Conservation (phyloP, 2,329 filamentous ascomycete genomes). For the Chaetomium strumarium region DNA sequence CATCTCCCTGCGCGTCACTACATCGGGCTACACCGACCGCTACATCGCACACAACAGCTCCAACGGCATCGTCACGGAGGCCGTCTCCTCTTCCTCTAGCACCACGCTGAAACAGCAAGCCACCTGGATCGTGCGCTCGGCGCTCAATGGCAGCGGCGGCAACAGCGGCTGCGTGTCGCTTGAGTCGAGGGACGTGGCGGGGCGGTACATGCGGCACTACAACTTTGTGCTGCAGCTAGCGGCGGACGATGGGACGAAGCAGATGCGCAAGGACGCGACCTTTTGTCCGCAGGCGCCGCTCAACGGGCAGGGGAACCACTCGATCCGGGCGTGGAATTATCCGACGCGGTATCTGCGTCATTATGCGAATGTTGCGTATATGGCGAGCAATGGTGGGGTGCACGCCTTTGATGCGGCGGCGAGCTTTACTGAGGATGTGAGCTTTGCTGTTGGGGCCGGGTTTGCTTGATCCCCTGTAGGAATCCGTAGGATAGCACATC, state of each 20-base stretch:
- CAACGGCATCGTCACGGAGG: conserved; percentile 43
- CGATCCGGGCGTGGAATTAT: conserved; percentile 54
- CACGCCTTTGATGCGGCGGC: conserved; percentile 44
- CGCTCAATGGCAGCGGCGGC: conserved; percentile 49
- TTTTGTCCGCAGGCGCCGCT: conserved; percentile 53
- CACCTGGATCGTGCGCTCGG: conserved; percentile 48
- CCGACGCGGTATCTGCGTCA: conserved; percentile 55
- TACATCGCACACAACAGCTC: conserved; percentile 50
- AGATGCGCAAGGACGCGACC: conserved; percentile 56
- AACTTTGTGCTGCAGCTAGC: conserved; percentile 46
- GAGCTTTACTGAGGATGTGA: conserved; percentile 50
- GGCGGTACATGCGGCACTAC: conserved; percentile 53
- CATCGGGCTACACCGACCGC: too few species aligned
- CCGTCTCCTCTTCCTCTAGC: conserved; percentile 45
- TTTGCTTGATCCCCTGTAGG: too few species aligned
- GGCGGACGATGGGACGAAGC: conserved; percentile 49
- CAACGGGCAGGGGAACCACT: conserved; percentile 41
- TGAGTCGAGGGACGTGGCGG: conserved; percentile 52
- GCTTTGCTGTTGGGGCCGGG: conserved; percentile 39
- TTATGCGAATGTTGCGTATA: conserved; percentile 37
- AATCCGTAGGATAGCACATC: too few species aligned
- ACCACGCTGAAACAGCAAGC: conserved; percentile 43
- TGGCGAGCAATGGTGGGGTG: conserved; percentile 51
- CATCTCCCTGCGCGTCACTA: conserved; percentile 38
- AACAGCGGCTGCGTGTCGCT: conserved; percentile 56